Percentiles rank a stretch among this genome's conserved stretches.
phyloP scores from a whole-genome alignment of 208 protist genomes.

The Acanthamoeba healyi region DNA sequence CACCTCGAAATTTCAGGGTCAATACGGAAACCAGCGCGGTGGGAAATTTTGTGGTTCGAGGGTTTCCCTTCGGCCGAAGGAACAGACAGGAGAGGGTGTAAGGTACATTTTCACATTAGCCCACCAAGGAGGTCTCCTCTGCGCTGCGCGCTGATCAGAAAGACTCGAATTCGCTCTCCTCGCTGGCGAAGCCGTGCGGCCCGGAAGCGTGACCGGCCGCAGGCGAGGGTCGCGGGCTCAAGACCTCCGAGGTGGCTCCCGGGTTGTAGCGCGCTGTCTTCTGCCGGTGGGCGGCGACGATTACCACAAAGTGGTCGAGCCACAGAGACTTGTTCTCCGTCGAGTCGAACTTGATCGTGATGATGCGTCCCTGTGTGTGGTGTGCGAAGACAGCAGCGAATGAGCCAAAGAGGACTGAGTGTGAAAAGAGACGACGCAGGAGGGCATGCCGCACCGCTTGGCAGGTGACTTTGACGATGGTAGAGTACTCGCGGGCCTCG shows the following conservation, averaged over 20 bases:
- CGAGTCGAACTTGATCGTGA: constrained; percentile 69
- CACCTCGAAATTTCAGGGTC: background rate
- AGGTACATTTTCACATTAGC: too few species aligned
- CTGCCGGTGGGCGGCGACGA: constrained; percentile 27
- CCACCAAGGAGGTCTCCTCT: too few species aligned
- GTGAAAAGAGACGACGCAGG: background rate
- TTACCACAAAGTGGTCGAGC: constrained; percentile 71
- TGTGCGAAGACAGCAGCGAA: background rate
- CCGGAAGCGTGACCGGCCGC: background rate
- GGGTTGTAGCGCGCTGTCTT: constrained; percentile 2
- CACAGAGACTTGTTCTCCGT: constrained; percentile 26
- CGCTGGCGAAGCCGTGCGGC: background rate
- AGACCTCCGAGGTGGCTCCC: too few species aligned
- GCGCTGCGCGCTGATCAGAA: too few species aligned
- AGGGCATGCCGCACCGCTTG: background rate
- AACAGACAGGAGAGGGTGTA: too few species aligned
- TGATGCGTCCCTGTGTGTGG: background rate
- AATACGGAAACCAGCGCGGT: background rate
- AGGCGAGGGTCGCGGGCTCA: too few species aligned
- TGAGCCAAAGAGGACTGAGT: background rate
- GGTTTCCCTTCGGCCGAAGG: too few species aligned
- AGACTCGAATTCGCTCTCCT: constrained; percentile 59
- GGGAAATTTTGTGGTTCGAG: too few species aligned
- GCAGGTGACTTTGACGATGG: constrained; percentile 75
- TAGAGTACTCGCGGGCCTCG: constrained; percentile 50